phyloP scores from a whole-genome alignment of 2,329 filamentous ascomycete species.

The Pseudogymnoascus sp. region DNA sequence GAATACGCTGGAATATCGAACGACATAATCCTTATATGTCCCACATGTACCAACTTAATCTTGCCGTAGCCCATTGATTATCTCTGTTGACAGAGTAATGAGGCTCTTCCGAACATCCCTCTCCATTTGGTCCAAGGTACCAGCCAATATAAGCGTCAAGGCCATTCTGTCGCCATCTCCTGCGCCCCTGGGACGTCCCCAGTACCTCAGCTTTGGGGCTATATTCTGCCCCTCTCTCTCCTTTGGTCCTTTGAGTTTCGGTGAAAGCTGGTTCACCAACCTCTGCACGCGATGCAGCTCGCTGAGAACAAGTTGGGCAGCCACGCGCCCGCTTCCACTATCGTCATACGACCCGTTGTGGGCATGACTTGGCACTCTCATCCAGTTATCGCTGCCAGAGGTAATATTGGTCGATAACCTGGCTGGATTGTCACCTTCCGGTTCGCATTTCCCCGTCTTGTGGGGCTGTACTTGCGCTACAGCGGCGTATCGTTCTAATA shows the following conservation, averaged over 20 bases:
- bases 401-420: constrained; percentile 13
- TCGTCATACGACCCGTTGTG: neutral
- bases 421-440: neutral
- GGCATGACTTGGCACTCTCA: neutral
- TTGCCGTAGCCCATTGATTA: constrained; percentile 13
- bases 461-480: constrained; percentile 15
- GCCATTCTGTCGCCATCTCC: constrained; percentile 9
- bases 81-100: constrained; percentile 14
- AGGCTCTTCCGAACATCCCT: constrained; percentile 18
- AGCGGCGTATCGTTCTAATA: constrained; percentile 27
- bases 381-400: constrained; percentile 18
- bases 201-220: neutral
- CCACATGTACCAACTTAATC: neutral
- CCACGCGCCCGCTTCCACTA: constrained; percentile 17
- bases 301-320: constrained; percentile 29
- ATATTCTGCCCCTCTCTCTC: neutral
- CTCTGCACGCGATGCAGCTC: constrained; percentile 30
- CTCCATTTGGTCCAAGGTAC: constrained; percentile 18
- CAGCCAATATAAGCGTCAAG: constrained; percentile 14
- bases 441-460: neutral
- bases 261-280: constrained; percentile 24
- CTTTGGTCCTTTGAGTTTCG: constrained; percentile 13
- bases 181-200: neutral
- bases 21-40: neutral
- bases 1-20: too few species aligned